These are phyloP conservation scores for Calonectria naviculata DNA, from an alignment of 2,329 filamentous ascomycete genomes.

Conservation along the genomic window DNA sequence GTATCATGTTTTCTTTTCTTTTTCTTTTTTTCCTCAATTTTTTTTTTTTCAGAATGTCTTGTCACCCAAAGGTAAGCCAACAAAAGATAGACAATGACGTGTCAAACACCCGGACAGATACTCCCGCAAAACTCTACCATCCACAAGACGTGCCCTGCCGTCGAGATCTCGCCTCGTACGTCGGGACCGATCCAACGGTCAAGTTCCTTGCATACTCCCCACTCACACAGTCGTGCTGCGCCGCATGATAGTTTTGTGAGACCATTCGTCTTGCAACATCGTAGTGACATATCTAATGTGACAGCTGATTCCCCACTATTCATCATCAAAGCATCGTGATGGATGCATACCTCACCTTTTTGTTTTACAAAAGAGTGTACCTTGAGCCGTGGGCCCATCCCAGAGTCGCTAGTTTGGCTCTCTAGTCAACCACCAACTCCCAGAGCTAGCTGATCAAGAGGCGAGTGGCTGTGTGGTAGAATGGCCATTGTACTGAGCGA, in stretches of 20 bases:
- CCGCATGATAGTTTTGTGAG: conserved; percentile 24
- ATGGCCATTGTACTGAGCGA: neutral
- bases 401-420: conserved; percentile 22
- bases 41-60: conserved; percentile 16
- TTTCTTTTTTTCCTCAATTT: neutral
- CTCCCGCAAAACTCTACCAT: neutral
- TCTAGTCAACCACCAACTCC: neutral
- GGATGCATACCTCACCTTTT: conserved; percentile 22
- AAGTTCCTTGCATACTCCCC: conserved; percentile 27
- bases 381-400: neutral
- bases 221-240: conserved; percentile 15
- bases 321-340: conserved; percentile 24
- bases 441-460: conserved; percentile 20
- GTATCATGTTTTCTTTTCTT: neutral
- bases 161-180: conserved; percentile 12
- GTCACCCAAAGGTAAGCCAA: conserved; percentile 17
- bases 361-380: conserved; percentile 10
- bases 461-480: neutral
- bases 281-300: conserved; percentile 11
- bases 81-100: conserved; percentile 24
- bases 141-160: conserved; percentile 9
- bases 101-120: conserved; percentile 21
- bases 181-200: conserved; percentile 26
- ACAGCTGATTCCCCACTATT: conserved; percentile 36
- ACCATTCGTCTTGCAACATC: conserved; percentile 20